Evolutionary conservation across 441 rosid genomes (phyloP), one percentile per base, ranked within the genome.

Genomic region (Rhodomyrtus psidioides): DNA sequence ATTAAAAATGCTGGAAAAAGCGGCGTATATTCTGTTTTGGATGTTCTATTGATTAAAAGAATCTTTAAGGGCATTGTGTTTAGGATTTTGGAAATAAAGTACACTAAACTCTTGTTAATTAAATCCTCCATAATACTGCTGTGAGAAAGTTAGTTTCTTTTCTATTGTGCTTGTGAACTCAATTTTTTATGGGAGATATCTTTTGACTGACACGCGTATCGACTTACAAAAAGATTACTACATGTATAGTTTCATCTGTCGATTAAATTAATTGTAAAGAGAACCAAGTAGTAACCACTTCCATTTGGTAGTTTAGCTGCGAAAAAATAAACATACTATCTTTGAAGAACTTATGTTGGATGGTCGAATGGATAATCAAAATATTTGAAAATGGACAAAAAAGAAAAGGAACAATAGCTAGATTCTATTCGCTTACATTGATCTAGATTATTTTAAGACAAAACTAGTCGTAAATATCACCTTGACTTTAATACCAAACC

Each of bases 211-310:
- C 34, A 14, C 65, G 24, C 2, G 2, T 59, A 58, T 14, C 9
- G 5, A 58, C 65, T n/a, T n/a, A 58, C 13, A n/a, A 14, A 6
- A 6, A 27, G 21, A 59, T n/a, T 59, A 59, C 27, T 0, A 27
- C 0, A 0, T 2, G 70, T 27, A 27, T 27, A 27, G 9, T 59
- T 59, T 1, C 1, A 59, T 27, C 13, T n/a, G 6, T 14, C 3
- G 34, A 59, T 59, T 27, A 27, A 3, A 27, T 59, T 27, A 59
- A 6, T n/a, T 27, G 27, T n/a, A 59, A 14, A 27, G 70, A 59
- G 70, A 27, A 59, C 21, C 34, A 27, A 59, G 4, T 27, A 27
- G 27, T 1, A 59, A 59, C 65, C 65, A 59, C 65, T 59, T 59
- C 34, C 34, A 59, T 27, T 6, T 13, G 21, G 65, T n/a, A 59